Evolutionary conservation across 192 early-diverging fungal genomes (phyloP).

Genomic region (Linnemannia hyalina): DNA sequence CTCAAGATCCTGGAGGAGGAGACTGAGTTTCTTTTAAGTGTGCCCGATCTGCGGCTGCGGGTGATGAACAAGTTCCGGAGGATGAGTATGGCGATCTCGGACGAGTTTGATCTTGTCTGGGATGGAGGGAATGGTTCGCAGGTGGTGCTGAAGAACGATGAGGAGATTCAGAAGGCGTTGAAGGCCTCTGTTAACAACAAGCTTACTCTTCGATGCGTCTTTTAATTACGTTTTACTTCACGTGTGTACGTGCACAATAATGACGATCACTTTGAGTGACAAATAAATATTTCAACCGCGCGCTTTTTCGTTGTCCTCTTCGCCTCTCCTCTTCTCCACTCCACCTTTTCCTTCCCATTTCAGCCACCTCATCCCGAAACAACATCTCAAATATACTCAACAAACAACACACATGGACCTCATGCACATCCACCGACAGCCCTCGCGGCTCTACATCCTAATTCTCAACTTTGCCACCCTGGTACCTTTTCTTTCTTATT

Average conservation of each 20-base stretch:
- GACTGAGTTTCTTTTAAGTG: slow-evolving; percentile 8
- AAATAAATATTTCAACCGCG: background rate
- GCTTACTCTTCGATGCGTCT: slow-evolving; percentile 26
- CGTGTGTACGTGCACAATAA: background rate
- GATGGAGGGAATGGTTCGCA: slow-evolving; percentile 10
- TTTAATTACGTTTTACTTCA: background rate
- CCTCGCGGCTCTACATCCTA: slow-evolving; percentile 33
- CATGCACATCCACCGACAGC: slow-evolving; percentile 10
- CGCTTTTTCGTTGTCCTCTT: background rate
- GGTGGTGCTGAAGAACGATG: slow-evolving; percentile 38
- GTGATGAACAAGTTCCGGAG: slow-evolving; percentile 17
- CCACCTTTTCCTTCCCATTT: background rate
- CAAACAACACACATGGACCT: slow-evolving; percentile 15
- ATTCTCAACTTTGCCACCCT: slow-evolving; percentile 15
- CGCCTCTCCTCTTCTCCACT: background rate
- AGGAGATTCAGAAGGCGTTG: slow-evolving; percentile 22
- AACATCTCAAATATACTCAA: background rate
- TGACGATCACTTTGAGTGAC: background rate
- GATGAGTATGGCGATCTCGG: slow-evolving; percentile 14
- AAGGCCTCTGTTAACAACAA: slow-evolving; percentile 2
- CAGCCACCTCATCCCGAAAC: background rate
- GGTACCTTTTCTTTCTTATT: slow-evolving; percentile 15
- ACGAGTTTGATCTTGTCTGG: slow-evolving; percentile 33
- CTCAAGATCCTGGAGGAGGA: slow-evolving; percentile 23
- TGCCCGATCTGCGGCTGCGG: slow-evolving; percentile 21